Evolutionary conservation across 1,284 basidiomycete species (phyloP).

Genomic region (Melampsora allii-populina): DNA sequence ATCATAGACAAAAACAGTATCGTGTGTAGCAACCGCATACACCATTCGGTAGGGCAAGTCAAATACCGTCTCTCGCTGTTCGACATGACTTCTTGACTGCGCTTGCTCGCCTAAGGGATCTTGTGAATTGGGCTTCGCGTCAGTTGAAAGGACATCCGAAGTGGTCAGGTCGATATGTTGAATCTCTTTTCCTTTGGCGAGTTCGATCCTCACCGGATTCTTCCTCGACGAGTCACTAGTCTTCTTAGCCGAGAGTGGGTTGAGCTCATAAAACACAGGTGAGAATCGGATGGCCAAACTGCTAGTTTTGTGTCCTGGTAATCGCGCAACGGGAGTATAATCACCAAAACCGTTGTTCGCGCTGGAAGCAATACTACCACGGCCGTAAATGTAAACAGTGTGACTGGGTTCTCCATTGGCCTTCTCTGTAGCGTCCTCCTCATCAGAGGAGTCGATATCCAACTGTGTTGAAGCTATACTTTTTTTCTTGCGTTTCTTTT

Average conservation of each 20-base stretch:
- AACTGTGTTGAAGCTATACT: slow-evolving; percentile 42
- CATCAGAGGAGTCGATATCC: slow-evolving; percentile 45
- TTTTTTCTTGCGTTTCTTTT: slow-evolving; percentile 50
- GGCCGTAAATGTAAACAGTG: slow-evolving; percentile 90
- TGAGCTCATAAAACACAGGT: slow-evolving; percentile 82
- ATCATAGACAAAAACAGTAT: slow-evolving; percentile 91
- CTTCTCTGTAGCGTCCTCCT: slow-evolving; percentile 47
- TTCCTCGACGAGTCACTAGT: slow-evolving; percentile 51
- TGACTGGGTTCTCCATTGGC: slow-evolving; percentile 52
- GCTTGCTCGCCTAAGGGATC: slow-evolving; percentile 42
- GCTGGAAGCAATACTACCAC: slow-evolving; percentile 73
- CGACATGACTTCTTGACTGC: slow-evolving; percentile 46
- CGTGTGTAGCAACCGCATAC: slow-evolving; percentile 95
- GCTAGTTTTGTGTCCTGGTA: slow-evolving; percentile 94
- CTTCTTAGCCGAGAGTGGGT: slow-evolving; percentile 12
- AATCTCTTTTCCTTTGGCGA: slow-evolving; percentile 64
- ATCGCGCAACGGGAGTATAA: slow-evolving; percentile 81
- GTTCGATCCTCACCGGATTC: slow-evolving; percentile 65
- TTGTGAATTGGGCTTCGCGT: slow-evolving; percentile 41
- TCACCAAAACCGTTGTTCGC: slow-evolving; percentile 38
- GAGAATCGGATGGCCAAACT: slow-evolving; percentile 91
- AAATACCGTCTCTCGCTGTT: slow-evolving; percentile 56
- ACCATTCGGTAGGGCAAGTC: slow-evolving; percentile 89
- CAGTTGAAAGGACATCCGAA: neutral
- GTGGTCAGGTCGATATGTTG: slow-evolving; percentile 57